Conservation (phyloP, 495 filamentous ascomycete genomes). For the Tuber magnatum region DNA sequence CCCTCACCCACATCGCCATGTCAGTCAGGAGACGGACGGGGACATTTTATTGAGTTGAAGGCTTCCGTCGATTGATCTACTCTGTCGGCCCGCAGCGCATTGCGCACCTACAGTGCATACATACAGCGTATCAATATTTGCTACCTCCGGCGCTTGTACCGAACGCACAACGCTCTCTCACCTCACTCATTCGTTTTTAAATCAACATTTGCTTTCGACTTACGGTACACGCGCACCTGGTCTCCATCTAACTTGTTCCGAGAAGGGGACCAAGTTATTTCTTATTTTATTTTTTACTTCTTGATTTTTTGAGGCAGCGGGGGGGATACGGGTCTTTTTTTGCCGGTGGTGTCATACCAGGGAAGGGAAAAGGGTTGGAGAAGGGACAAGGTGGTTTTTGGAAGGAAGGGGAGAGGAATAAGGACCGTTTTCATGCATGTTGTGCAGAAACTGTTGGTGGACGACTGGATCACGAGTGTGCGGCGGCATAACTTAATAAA, state of each 20-base stretch:
- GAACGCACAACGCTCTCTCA: neutral
- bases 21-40: neutral
- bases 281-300: neutral
- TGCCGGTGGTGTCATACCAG: neutral
- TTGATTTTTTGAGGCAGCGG: neutral
- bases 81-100: neutral
- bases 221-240: neutral
- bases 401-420: neutral
- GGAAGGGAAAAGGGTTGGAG: neutral
- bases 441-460: neutral
- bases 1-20: neutral
- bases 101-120: neutral
- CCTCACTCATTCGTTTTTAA: neutral
- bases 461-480: slow-evolving; percentile 1
- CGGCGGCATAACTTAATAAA: slow-evolving; percentile 1
- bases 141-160: neutral
- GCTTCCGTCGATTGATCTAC: neutral
- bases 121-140: neutral
- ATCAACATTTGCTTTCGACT: neutral
- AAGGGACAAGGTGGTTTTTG: neutral
- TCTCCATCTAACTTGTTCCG: neutral
- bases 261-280: neutral
- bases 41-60: slow-evolving; percentile 2
- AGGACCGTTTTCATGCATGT: neutral
- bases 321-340: neutral